phyloP scores from a whole-genome alignment of 768 basidiomycete species.

The Leucosporidium yakuticum region DNA sequence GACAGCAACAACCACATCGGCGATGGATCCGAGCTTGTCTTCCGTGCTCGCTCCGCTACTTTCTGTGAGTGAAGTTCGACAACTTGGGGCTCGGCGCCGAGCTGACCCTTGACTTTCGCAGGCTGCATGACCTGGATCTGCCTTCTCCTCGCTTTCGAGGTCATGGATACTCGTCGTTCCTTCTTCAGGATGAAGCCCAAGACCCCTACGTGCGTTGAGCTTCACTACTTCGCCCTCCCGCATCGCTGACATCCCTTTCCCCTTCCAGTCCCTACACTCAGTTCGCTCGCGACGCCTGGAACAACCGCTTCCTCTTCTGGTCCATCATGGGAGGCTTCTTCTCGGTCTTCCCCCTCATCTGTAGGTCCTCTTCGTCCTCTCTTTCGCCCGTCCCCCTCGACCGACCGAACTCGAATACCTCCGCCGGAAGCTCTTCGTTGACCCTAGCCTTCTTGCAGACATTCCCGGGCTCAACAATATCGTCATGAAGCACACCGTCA shows the following conservation, averaged over 20 bases:
- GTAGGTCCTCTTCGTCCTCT: too few species aligned
- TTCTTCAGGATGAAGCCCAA: constrained; percentile 40
- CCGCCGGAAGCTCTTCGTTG: too few species aligned
- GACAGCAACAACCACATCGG: constrained; percentile 36
- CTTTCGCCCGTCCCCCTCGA: too few species aligned
- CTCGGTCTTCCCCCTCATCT: constrained; percentile 44
- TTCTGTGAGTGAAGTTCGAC: neutral
- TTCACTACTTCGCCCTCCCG: neutral
- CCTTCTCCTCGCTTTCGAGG: constrained; percentile 37
- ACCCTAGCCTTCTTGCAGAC: neutral
- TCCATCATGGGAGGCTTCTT: constrained; percentile 40
- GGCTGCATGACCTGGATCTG: constrained; percentile 29
- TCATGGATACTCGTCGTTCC: constrained; percentile 35
- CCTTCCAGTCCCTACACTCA: constrained; percentile 18
- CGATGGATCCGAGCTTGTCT: constrained; percentile 43
- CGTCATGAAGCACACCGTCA: constrained; percentile 44
- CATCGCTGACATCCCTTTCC: neutral
- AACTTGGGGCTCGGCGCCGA: neutral
- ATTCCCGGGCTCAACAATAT: constrained; percentile 40
- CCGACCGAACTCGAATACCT: neutral
- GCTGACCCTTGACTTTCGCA: constrained; percentile 37
- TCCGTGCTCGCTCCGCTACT: neutral
- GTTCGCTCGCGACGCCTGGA: constrained; percentile 24
- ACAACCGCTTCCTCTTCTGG: constrained; percentile 32
- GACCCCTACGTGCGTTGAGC: neutral